A percentile compares a stretch with the other conserved stretches of the same genome.
Evolutionary conservation across 2,329 filamentous ascomycete genomes (phyloP).

Genomic region (Didymella keratinophila): DNA sequence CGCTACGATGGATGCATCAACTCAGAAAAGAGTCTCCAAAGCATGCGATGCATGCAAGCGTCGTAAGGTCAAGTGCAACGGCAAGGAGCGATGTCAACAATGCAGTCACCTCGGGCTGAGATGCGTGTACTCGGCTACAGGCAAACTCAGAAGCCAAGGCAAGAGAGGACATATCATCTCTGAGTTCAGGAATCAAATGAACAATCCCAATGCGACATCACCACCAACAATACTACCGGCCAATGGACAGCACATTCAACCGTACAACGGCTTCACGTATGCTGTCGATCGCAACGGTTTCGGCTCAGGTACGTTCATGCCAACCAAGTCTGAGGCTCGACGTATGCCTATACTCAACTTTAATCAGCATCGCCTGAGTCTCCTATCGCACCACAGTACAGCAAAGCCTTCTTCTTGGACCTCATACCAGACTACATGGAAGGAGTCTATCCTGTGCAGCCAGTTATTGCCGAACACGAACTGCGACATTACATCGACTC

Average conservation of each 20-base stretch:
- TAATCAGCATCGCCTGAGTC: slow-evolving; percentile 29
- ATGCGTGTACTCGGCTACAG: slow-evolving; percentile 55
- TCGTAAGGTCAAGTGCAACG: slow-evolving; percentile 59
- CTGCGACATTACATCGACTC: slow-evolving; percentile 44
- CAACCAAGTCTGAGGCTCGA: background rate
- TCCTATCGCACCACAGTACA: slow-evolving; percentile 29
- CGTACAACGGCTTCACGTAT: slow-evolving; percentile 25
- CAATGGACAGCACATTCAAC: slow-evolving; percentile 18
- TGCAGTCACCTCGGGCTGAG: slow-evolving; percentile 53
- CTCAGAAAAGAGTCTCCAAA: slow-evolving; percentile 47
- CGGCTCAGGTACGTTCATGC: slow-evolving; percentile 29
- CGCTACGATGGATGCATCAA: slow-evolving; percentile 36
- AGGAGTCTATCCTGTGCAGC: slow-evolving; percentile 58
- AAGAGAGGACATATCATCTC: slow-evolving; percentile 54
- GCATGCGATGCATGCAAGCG: slow-evolving; percentile 59
- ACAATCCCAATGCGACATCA: slow-evolving; percentile 26
- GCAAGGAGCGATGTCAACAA: slow-evolving; percentile 54
- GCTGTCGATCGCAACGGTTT: slow-evolving; percentile 27
- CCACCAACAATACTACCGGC: slow-evolving; percentile 40
- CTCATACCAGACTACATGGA: slow-evolving; percentile 56
- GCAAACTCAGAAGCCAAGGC: slow-evolving; percentile 49
- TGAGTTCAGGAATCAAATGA: slow-evolving; percentile 49
- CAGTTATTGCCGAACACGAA: slow-evolving; percentile 55
- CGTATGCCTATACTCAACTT: background rate
- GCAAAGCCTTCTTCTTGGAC: slow-evolving; percentile 51